A percentile compares a stretch with the other conserved stretches of the same genome.
These are phyloP conservation scores for Penicillium malachiteum DNA, from an alignment of 495 filamentous ascomycete genomes.

Conservation along the genomic window DNA sequence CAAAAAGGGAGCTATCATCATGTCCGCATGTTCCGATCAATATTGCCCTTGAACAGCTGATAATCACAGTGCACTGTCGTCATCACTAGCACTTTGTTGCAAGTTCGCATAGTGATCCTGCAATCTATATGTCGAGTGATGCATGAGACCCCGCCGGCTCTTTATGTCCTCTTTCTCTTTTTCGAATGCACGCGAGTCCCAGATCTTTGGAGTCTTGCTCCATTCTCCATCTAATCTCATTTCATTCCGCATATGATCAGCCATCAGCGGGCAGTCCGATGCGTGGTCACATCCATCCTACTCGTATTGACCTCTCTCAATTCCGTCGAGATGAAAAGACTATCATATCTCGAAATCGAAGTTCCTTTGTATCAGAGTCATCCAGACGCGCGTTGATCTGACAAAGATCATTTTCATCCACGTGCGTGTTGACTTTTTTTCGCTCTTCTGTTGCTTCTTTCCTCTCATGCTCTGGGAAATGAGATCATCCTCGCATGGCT, in stretches of 20 bases:
- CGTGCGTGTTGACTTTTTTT: too few relatives aligned
- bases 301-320: not conserved
- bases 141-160: conserved; percentile 2
- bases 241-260: conserved; percentile 13
- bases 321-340: conserved; percentile 18
- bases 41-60: conserved; percentile 1
- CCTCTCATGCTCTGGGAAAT: conserved; percentile 12
- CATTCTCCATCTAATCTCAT: conserved; percentile 5
- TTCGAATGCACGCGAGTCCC: not conserved
- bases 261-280: conserved; percentile 2
- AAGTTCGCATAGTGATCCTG: not conserved
- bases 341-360: conserved; percentile 1
- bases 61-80: not conserved
- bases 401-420: conserved; percentile 2
- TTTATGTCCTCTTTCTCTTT: not conserved
- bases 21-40: conserved; percentile 7
- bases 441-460: too few relatives aligned
- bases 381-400: conserved; percentile 5
- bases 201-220: not conserved
- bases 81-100: not conserved
- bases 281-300: not conserved
- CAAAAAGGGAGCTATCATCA: conserved; percentile 1
- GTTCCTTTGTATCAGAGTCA: conserved; percentile 5
- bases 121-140: not conserved
- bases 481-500: conserved; percentile 20